A percentile compares a stretch with the other conserved stretches of the same genome.
Evolutionary conservation across 441 rosid genomes (phyloP).

Genomic region (Hura crepitans): DNA sequence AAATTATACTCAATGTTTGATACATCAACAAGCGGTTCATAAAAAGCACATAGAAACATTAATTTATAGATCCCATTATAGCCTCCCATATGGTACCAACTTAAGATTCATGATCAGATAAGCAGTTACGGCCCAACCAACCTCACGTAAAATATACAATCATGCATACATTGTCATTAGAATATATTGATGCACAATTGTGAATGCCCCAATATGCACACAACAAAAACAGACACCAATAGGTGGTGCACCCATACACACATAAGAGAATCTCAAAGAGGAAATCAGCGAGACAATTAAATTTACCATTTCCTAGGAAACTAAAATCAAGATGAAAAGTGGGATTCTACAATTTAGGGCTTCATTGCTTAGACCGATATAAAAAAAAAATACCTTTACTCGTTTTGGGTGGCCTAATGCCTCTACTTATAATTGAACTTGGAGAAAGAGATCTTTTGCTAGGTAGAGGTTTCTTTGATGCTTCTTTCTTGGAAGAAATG

Average conservation of each 20-base stretch:
- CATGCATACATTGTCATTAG: not conserved
- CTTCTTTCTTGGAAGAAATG: slow-evolving; percentile 64
- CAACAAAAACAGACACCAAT: not conserved
- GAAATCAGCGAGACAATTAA: not conserved
- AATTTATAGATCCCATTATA: too few species aligned
- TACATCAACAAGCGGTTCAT: not conserved
- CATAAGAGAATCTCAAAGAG: not conserved
- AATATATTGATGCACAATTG: not conserved
- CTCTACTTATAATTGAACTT: slow-evolving; percentile 36
- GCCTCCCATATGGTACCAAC: not conserved
- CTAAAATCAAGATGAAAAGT: not conserved
- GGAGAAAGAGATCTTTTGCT: slow-evolving; percentile 58
- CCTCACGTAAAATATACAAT: too few species aligned
- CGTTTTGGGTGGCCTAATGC: slow-evolving; percentile 54
- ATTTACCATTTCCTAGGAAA: not conserved
- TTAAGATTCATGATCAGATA: not conserved
- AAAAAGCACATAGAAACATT: not conserved
- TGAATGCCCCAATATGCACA: not conserved
- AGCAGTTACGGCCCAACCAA: not conserved
- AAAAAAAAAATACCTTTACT: slow-evolving; percentile 83
- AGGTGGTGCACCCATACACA: too few species aligned
- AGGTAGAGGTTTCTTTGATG: slow-evolving; percentile 35
- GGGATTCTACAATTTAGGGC: not conserved
- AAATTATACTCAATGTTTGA: not conserved
- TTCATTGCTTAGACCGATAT: too few species aligned